phyloP scores from a whole-genome alignment of 495 filamentous ascomycete genomes.

The Penicillium paradoxum region DNA sequence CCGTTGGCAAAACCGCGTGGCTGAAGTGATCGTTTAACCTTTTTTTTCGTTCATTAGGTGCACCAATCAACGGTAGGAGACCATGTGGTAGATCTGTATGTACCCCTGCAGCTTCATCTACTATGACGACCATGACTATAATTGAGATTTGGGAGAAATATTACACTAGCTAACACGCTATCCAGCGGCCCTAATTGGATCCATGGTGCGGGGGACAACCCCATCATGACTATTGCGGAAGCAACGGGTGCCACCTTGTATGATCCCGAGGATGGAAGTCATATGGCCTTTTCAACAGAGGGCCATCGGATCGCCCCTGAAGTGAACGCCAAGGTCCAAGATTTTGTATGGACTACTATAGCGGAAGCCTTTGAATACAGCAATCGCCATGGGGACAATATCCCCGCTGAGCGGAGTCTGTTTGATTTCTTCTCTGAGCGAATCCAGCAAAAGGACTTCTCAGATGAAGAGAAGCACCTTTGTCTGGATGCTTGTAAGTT shows the following conservation, averaged over 20 bases:
- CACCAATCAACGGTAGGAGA: constrained; percentile 34
- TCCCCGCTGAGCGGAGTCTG: constrained; percentile 63
- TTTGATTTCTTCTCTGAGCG: constrained; percentile 71
- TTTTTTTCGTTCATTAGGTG: constrained; percentile 23
- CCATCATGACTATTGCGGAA: constrained; percentile 72
- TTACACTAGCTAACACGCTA: neutral
- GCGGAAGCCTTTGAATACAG: constrained; percentile 75
- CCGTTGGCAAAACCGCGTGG: neutral
- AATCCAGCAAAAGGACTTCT: constrained; percentile 51
- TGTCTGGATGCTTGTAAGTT: constrained; percentile 60
- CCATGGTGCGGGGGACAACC: constrained; percentile 80
- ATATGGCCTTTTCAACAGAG: constrained; percentile 56
- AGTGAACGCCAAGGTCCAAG: constrained; percentile 49
- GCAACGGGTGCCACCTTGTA: constrained; percentile 58
- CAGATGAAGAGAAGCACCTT: constrained; percentile 47
- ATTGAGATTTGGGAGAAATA: neutral
- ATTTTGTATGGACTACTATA: constrained; percentile 75
- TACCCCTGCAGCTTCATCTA: neutral
- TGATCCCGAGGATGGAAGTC: constrained; percentile 46
- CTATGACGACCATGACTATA: neutral
- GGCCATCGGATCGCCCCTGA: constrained; percentile 53
- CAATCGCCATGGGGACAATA: constrained; percentile 57
- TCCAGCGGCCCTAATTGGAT: constrained; percentile 89
- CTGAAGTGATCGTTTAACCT: neutral
- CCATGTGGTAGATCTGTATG: constrained; percentile 45